Evolutionary conservation across 176 grass and related monocot genomes (phyloP).

Genomic region (Melocanna baccifera): DNA sequence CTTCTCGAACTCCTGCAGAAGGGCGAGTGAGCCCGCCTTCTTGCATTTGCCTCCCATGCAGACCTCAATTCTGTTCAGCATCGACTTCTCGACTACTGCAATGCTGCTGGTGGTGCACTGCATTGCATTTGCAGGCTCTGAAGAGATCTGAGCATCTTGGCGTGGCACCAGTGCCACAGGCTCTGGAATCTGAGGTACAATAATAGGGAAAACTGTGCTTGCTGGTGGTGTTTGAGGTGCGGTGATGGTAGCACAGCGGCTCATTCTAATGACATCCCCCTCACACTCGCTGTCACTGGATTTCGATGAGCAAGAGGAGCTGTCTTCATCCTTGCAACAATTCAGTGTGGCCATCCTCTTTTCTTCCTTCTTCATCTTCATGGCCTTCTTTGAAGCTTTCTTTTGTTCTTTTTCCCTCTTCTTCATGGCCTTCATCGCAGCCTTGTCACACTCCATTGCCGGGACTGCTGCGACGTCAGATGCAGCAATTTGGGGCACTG

Average conservation of each 20-base stretch:
- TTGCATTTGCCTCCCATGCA: slow-evolving; percentile 92
- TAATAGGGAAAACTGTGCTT: background rate
- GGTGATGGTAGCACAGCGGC: slow-evolving; percentile 9
- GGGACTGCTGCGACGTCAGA: background rate
- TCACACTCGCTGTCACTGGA: slow-evolving; percentile 54
- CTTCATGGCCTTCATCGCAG: slow-evolving; percentile 48
- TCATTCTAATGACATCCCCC: slow-evolving; percentile 24
- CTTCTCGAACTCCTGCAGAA: slow-evolving; percentile 66
- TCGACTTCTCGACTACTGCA: background rate
- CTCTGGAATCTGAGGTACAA: slow-evolving; percentile 34
- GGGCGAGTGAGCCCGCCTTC: slow-evolving; percentile 45
- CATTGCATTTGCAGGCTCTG: background rate
- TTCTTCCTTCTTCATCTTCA: slow-evolving; percentile 52
- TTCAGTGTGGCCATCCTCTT: slow-evolving; percentile 25
- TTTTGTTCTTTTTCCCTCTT: slow-evolving; percentile 58
- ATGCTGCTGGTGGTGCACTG: background rate
- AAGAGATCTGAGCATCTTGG: background rate
- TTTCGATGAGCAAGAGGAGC: slow-evolving; percentile 52
- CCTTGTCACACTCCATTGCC: background rate
- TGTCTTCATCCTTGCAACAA: slow-evolving; percentile 39
- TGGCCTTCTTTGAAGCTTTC: slow-evolving; percentile 48
- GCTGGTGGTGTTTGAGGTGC: background rate
- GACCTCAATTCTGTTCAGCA: slow-evolving; percentile 50
- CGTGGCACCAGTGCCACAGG: background rate
- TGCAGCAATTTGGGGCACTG: background rate